Evolutionary conservation across 192 early-diverging fungal genomes (phyloP).

Genomic region (Diversispora epigaea): DNA sequence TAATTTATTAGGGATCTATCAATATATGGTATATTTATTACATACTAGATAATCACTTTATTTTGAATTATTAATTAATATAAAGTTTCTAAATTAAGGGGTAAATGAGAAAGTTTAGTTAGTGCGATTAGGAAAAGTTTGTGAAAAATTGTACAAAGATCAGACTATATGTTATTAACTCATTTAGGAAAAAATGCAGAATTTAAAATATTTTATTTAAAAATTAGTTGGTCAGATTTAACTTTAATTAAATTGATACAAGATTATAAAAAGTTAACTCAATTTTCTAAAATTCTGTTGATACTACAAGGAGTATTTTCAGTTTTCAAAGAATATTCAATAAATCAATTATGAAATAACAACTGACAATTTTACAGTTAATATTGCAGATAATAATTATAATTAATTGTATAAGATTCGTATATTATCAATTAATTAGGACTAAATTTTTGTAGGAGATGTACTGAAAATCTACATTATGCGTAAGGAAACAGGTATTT

Average conservation of each 20-base stretch:
- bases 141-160: conserved; percentile 17
- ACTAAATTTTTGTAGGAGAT: conserved; percentile 23
- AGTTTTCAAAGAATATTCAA: conserved; percentile 24
- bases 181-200: conserved; percentile 22
- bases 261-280: conserved; percentile 22
- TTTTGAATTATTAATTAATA: conserved; percentile 24
- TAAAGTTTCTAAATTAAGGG: conserved; percentile 16
- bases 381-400: conserved; percentile 27
- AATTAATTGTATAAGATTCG: background rate
- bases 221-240: conserved; percentile 14
- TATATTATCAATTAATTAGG: background rate
- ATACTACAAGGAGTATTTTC: conserved; percentile 21
- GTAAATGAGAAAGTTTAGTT: conserved; percentile 22
- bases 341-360: conserved; percentile 6
- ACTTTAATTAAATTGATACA: conserved; percentile 6
- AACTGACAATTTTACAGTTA: conserved; percentile 25
- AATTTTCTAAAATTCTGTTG: conserved; percentile 29
- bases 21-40: conserved; percentile 24
- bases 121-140: conserved; percentile 21
- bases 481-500: conserved; percentile 16
- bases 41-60: conserved; percentile 12
- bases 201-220: conserved; percentile 20
- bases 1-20: conserved; percentile 17
- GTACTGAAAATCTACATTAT: conserved; percentile 24
- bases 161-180: conserved; percentile 9